Conservation (phyloP, 345 rosid genomes). For the Heritiera littoralis region DNA sequence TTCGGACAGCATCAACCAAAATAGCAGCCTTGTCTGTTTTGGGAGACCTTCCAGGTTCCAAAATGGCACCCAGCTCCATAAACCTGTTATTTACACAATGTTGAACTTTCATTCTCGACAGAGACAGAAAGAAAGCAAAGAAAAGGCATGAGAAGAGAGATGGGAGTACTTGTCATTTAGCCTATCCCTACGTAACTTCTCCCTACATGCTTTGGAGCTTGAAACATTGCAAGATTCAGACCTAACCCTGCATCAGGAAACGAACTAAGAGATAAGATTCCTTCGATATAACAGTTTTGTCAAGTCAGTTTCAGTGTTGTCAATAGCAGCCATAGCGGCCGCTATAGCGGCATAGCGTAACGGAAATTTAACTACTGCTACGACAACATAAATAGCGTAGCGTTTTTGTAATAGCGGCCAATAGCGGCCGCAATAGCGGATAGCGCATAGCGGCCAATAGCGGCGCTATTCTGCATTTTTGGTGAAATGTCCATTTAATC, state of each 20-base stretch:
- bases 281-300: not conserved
- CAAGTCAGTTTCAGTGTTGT: not conserved
- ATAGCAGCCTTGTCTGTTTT: slow-evolving; percentile 92
- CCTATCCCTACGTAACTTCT: slow-evolving; percentile 91
- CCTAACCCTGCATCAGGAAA: slow-evolving; percentile 43
- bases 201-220: slow-evolving; percentile 97
- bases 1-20: slow-evolving; percentile 73
- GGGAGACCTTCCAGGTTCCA: slow-evolving; percentile 91
- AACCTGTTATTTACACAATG: slow-evolving; percentile 53
- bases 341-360: no score
- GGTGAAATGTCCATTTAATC: no score
- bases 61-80: slow-evolving; percentile 73
- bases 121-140: not conserved
- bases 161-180: slow-evolving; percentile 79
- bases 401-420: no score
- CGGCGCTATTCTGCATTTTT: no score
- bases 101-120: slow-evolving; percentile 12
- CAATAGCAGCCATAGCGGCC: no score
- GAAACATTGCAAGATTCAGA: slow-evolving; percentile 55
- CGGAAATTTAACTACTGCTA: no score
- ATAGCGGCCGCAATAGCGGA: no score
- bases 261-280: not conserved
- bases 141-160: slow-evolving; percentile 14
- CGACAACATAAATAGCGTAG: no score
- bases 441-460: no score